Base-by-base conservation (phyloP, 148 eudicot species). In the Camellia japonica region DNA sequence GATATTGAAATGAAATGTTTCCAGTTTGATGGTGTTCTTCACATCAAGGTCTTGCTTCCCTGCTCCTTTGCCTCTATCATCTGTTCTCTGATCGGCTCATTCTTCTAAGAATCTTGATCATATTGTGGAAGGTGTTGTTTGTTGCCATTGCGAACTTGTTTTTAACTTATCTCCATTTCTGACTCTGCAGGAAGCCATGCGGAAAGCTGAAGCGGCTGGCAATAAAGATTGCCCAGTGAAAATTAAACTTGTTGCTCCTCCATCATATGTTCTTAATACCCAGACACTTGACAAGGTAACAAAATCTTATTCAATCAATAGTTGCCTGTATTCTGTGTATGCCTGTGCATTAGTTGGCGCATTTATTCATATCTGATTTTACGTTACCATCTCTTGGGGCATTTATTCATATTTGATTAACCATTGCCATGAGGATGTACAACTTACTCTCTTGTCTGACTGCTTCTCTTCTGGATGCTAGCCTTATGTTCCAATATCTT, bases 1-100 rank as follows among this genome's bases (percentile, higher is more conserved):
- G 99, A 95, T 88, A 88, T 95, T 75, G 97, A 95, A 79, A 90
- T 95, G 93, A 95, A 93, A 79, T 95, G 99, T 78, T 92, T 95
- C 81, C 97, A 93, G 86, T 93, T 89, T 88, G 99, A 95, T 76
- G 97, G 99, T 42, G 97, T 95, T 79, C 93, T 95, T 84, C 99
- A 95, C 76, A 92, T 95, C 41, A 95, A 95, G 97, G 97, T 93
- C 15, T 14, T 38, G 65, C 41, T 79, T 51, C 2, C 55, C 12
- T 69, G 64, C 7, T 69, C 73, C 7, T 46, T 44, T 7, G 1
- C 15, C 41, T 73, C 67, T 68, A 18, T 43, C 67, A 30, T 71
- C 52, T 55, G 63, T 54, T 52, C 18, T 72, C 5, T 52, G 15
- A 51, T 78, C 8, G 10, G 4, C 62, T 78, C 46, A 55, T 47